Base-by-base conservation (phyloP, 2,329 filamentous ascomycete species). In the Dendryphion nanum region DNA sequence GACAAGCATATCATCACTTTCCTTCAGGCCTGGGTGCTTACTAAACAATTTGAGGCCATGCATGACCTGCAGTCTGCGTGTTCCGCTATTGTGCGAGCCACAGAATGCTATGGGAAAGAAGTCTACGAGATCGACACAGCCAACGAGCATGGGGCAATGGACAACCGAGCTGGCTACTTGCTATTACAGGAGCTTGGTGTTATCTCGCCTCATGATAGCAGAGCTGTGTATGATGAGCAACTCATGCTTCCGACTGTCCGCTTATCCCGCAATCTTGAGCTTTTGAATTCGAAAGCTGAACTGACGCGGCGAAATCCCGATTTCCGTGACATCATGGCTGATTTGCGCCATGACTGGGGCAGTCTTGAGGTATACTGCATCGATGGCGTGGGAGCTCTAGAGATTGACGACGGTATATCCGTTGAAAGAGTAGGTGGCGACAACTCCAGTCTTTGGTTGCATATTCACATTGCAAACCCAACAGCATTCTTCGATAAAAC, bases 381-480 rank as follows among this genome's bases (percentile, higher is more conserved):
- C 42, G 87, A 94, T 55, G 74, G 77, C 18, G 71, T 74, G 15
- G 67, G 66, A 23, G 85, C 88, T 0, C 70, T 76, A 18, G 81
- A 91, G 50, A 85, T 93, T 41, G 87, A 94, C 50, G 87, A 94
- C 57, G 87, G 83, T 1, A 67, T 94, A 6, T 91, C 86, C 1
- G 56, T 93, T 6, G 82, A 89, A 55, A 61, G 65, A 31, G 76
- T 82, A 1, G 64, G 71, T 4, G 68, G 63, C 14, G 63, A 63
- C 44, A 72, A 15, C 59, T 72, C 35, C 17, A 56, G 85, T 48
- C 80, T 78, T 53, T 93, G 87, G 87, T 70, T 91, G 19, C 86
- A 89, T 55, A 67, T 89, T 20, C 87, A 93, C 59, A 77, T 86
- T 29, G 87, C 88, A 12, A 88, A 93, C 54, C 86, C 86, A 6